Evolutionary conservation across 179 eudicot species (phyloP).

Genomic region (Vitellaria paradoxa): DNA sequence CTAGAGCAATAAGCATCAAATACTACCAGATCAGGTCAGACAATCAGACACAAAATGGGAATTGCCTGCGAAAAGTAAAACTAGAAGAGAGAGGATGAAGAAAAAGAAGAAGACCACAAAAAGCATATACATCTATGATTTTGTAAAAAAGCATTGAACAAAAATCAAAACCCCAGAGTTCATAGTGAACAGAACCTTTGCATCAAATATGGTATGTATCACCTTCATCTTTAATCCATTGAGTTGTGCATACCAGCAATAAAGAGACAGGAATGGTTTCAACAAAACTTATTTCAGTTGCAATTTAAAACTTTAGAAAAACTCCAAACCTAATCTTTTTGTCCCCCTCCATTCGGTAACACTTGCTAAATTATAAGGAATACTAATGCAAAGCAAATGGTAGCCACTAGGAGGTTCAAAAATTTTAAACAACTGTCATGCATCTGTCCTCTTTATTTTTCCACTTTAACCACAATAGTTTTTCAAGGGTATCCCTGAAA

Average conservation of each 20-base stretch:
- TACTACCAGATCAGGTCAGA: slow-evolving; percentile 1
- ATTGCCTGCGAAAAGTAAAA: neutral
- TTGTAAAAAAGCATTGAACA: neutral
- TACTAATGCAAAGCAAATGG: neutral
- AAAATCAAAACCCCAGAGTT: neutral
- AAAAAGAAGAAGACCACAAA: neutral
- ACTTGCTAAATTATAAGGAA: neutral
- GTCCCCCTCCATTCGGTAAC: neutral
- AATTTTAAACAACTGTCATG: neutral
- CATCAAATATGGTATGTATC: neutral
- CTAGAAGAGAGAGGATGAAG: neutral
- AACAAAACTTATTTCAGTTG: neutral
- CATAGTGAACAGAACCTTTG: neutral
- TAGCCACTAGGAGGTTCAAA: neutral
- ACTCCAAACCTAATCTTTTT: neutral
- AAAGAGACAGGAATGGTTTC: neutral
- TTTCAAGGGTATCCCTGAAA: neutral
- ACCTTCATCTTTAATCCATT: neutral
- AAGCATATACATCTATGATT: neutral
- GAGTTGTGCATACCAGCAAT: neutral
- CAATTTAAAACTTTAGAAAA: neutral
- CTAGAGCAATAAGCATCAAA: neutral
- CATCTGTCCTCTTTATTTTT: neutral
- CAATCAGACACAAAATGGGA: neutral
- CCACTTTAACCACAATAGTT: neutral